Percentiles rank a stretch among this genome's conserved stretches.
Evolutionary conservation across 768 basidiomycete species (phyloP).

Genomic region (Trametes villosa): DNA sequence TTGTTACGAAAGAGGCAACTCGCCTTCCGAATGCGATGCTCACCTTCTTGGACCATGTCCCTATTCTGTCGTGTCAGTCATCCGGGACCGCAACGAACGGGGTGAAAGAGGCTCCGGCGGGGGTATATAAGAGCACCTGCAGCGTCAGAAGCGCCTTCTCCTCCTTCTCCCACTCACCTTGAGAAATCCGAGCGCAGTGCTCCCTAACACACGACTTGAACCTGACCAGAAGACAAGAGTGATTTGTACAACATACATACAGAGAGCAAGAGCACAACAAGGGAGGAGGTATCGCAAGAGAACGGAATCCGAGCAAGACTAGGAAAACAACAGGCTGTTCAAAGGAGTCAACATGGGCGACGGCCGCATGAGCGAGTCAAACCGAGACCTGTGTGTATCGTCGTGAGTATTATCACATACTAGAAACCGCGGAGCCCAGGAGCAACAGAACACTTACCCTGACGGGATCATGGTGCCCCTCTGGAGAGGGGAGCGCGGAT

Average conservation of each 20-base stretch:
- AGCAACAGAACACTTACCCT: slow-evolving; percentile 1
- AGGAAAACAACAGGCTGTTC: slow-evolving; percentile 14
- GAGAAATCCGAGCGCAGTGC: too few relatives aligned
- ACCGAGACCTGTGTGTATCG: not conserved
- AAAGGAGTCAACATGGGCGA: slow-evolving; percentile 14
- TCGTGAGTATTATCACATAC: not conserved
- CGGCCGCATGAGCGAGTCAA: slow-evolving; percentile 4
- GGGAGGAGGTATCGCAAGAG: not conserved
- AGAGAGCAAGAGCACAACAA: not conserved
- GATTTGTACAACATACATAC: not conserved
- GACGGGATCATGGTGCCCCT: slow-evolving; percentile 10
- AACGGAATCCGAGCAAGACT: not conserved
- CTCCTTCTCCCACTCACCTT: not conserved
- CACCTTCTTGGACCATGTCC: not conserved
- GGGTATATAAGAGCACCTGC: not conserved
- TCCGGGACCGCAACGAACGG: not conserved
- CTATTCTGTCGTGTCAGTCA: not conserved
- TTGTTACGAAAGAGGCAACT: slow-evolving; percentile 7
- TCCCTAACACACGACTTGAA: too few relatives aligned
- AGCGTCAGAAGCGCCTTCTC: not conserved
- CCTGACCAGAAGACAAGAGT: not conserved
- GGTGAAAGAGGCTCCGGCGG: not conserved
- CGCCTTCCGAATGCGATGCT: not conserved
- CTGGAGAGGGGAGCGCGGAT: slow-evolving; percentile 23
- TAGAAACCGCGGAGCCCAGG: not conserved